Evolutionary conservation across 1,139 yeast species (phyloP), one percentile per base, ranked within the genome.

Genomic region (Protomyces lactucae-debilis): DNA sequence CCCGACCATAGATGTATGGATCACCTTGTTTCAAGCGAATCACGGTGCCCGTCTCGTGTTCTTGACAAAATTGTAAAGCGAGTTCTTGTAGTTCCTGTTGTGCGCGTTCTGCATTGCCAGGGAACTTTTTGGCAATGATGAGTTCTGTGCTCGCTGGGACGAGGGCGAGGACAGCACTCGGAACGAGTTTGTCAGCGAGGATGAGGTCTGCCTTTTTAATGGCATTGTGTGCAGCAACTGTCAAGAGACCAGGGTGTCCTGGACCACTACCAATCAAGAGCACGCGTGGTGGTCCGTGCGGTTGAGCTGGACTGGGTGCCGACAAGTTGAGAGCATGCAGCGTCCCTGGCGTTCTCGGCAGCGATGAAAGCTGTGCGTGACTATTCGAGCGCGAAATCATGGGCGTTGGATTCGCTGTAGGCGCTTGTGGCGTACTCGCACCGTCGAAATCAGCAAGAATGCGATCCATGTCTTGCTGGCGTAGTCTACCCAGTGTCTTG

Each of bases 21-120:
- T 93, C 99, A 52, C 99, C 99, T 76, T 93, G 99, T 74, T 93
- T 93, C 69, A 93, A 80, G 65, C 99, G 80, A 2, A 93, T 95
- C 0, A 93, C 97, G 67, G 83, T 84, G 70, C 84, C 81, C 6
- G 56, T 9, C 8, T 9, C 32, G 18, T 55, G 28, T 12, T 59
- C 63, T 48, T 78, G 68, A 45, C 90, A 74, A 0, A 86, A 87
- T 48, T 80, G 81, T 25, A 92, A 76, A 0, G 97, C 98, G 68
- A 86, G 76, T 23, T 80, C 78, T 45, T 90, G 77, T 48, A 93
- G 79, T 74, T 93, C 97, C 69, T 88, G 83, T 75, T 93, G 99
- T 0, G 98, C 98, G 59, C 82, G 82, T 72, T 91, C 97, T 0
- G 99, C 98, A 73, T 93, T 92, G 0, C 99, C 99, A 1, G 98